Evolutionary conservation across 2,329 filamentous ascomycete species (phyloP).

Genomic region (Aspergillus pseudoterreus): DNA sequence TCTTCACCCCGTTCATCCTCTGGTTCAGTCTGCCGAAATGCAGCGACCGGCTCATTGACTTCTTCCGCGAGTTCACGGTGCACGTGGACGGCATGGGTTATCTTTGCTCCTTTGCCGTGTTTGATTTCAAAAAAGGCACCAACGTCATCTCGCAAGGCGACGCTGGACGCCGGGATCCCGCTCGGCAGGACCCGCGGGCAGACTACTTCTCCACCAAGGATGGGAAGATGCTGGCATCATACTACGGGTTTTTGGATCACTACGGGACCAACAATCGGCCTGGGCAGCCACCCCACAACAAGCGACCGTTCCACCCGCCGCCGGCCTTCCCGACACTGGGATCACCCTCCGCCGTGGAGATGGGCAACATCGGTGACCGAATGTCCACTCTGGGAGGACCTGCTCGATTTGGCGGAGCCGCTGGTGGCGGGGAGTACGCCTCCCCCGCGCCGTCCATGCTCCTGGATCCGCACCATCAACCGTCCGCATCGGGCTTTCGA

Average conservation of each 20-base stretch:
- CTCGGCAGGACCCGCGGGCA: slow-evolving; percentile 66
- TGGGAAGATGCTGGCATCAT: slow-evolving; percentile 96
- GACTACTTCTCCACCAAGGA: slow-evolving; percentile 96
- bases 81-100: slow-evolving; percentile 95
- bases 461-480: slow-evolving; percentile 47
- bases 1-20: slow-evolving; percentile 85
- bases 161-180: slow-evolving; percentile 24
- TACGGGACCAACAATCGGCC: slow-evolving; percentile 70
- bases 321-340: slow-evolving; percentile 70
- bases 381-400: slow-evolving; percentile 26
- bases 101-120: slow-evolving; percentile 95
- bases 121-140: slow-evolving; percentile 86
- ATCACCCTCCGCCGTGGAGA: slow-evolving; percentile 52
- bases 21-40: slow-evolving; percentile 82
- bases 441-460: slow-evolving; percentile 43
- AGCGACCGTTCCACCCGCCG: slow-evolving; percentile 67
- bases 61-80: slow-evolving; percentile 96
- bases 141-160: slow-evolving; percentile 49
- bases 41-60: slow-evolving; percentile 91
- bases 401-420: slow-evolving; percentile 22
- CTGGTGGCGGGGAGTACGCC: slow-evolving; percentile 22
- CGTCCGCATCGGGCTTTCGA: slow-evolving; percentile 37
- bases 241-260: slow-evolving; percentile 91
- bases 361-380: slow-evolving; percentile 42
- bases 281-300: slow-evolving; percentile 8